Conservation (phyloP, 345 rosid genomes). For the Angophora floribunda region DNA sequence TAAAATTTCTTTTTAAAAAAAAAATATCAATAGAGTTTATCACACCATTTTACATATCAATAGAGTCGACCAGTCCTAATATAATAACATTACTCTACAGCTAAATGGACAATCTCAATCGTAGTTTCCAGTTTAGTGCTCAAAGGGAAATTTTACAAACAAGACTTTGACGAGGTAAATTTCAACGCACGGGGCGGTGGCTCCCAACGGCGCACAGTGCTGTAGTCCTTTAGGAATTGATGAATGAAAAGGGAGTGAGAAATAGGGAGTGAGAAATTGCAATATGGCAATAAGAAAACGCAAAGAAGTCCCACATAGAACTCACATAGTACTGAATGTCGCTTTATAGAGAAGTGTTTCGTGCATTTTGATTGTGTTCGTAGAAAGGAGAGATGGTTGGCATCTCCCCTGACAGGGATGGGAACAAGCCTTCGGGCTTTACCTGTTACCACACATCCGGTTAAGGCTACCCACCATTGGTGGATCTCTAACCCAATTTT, state of each 20-base stretch:
- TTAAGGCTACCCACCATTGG: background rate
- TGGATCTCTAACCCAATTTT: conserved; percentile 10
- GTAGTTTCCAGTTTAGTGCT: background rate
- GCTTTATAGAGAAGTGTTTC: accelerated
- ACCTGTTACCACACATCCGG: conserved; percentile 9
- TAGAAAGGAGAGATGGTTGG: conserved; percentile 40
- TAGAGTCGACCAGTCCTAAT: background rate
- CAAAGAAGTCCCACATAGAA: background rate
- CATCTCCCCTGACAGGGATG: conserved; percentile 47
- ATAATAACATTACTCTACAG: background rate
- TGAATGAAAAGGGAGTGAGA: background rate
- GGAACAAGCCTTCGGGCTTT: conserved; percentile 19
- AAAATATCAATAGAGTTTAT: background rate
- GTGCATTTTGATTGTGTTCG: accelerated
- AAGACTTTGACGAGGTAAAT: too few relatives aligned
- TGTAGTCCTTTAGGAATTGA: background rate
- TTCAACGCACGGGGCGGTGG: too few relatives aligned
- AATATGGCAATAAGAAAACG: background rate
- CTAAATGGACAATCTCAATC: background rate
- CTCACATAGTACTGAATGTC: accelerated
- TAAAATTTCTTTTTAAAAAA: background rate
- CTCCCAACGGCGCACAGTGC: background rate
- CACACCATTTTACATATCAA: background rate
- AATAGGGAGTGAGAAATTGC: background rate
- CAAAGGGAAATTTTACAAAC: background rate